A percentile compares a stretch with the other conserved stretches of the same genome.
These are phyloP conservation scores for Neopestalotiopsis sp. DNA, from an alignment of 2,329 filamentous ascomycete genomes.

Conservation along the genomic window DNA sequence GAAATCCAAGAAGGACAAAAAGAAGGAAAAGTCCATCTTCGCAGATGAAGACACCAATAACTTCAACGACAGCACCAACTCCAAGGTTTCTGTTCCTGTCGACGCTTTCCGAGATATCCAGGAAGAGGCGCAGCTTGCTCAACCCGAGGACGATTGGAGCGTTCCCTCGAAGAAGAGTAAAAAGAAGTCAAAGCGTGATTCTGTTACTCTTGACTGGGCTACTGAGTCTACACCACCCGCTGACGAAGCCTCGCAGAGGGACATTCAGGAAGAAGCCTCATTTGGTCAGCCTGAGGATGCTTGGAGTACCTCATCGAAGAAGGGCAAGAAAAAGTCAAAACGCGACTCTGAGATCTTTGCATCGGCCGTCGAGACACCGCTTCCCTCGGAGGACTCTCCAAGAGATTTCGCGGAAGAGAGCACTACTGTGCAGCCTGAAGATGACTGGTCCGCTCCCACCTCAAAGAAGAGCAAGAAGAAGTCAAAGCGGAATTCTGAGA, in stretches of 20 bases:
- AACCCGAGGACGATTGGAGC: slow-evolving; percentile 29
- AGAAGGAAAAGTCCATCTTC: slow-evolving; percentile 32
- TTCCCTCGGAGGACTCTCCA: slow-evolving; percentile 38
- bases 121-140: neutral
- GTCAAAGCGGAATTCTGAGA: slow-evolving; percentile 42
- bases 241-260: slow-evolving; percentile 40
- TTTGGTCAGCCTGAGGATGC: slow-evolving; percentile 26
- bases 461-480: slow-evolving; percentile 51
- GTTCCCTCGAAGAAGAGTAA: slow-evolving; percentile 34
- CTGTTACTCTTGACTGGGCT: slow-evolving; percentile 36
- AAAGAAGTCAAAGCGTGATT: slow-evolving; percentile 36
- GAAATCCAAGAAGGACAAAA: slow-evolving; percentile 34
- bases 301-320: slow-evolving; percentile 30
- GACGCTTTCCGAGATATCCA: slow-evolving; percentile 20
- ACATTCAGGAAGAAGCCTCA: neutral
- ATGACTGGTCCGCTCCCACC: slow-evolving; percentile 33
- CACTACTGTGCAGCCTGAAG: slow-evolving; percentile 19
- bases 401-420: slow-evolving; percentile 18
- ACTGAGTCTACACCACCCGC: slow-evolving; percentile 27
- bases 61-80: slow-evolving; percentile 23
- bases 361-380: slow-evolving; percentile 30
- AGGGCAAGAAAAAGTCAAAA: slow-evolving; percentile 40
- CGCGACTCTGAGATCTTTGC: slow-evolving; percentile 37
- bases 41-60: slow-evolving; percentile 29
- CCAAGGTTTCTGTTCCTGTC: slow-evolving; percentile 22